Conservation (phyloP, 1,284 basidiomycete species). For the Apiotrichum mycotoxinovorans region DNA sequence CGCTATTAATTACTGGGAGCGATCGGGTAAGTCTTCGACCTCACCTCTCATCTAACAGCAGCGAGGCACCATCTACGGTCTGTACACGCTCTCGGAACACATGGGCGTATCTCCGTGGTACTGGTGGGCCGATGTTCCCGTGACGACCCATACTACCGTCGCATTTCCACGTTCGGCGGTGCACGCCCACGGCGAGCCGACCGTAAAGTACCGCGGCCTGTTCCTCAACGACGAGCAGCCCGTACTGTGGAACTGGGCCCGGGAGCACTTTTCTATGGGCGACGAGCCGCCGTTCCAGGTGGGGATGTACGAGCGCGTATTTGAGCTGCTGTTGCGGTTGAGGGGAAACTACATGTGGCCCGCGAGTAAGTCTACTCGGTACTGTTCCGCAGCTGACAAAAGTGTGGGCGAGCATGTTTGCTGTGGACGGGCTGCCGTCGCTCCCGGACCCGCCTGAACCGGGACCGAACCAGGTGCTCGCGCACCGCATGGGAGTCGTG, state of each 20-base stretch:
- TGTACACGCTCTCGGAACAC: constrained; percentile 68
- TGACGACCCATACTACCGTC: constrained; percentile 54
- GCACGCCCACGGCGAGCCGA: constrained; percentile 63
- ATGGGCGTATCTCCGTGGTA: constrained; percentile 55
- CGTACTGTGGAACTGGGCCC: constrained; percentile 56
- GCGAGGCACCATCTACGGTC: constrained; percentile 57
- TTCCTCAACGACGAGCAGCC: constrained; percentile 63
- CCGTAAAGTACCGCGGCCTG: constrained; percentile 65
- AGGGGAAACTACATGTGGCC: constrained; percentile 67
- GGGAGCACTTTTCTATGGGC: constrained; percentile 65
- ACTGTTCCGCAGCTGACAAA: neutral
- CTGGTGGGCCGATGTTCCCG: constrained; percentile 63
- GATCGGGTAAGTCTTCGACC: no score
- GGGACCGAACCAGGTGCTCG: constrained; percentile 60
- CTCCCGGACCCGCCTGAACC: constrained; percentile 21
- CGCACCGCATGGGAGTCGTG: constrained; percentile 65
- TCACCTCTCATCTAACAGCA: constrained; percentile 53
- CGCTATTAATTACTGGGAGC: constrained; percentile 53
- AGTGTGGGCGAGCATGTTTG: constrained; percentile 58
- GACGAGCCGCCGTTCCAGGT: constrained; percentile 52
- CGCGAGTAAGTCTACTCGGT: constrained; percentile 23
- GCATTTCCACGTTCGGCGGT: constrained; percentile 54
- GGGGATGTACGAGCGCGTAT: constrained; percentile 59
- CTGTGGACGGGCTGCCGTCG: constrained; percentile 57
- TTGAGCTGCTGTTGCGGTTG: constrained; percentile 62